These are phyloP conservation scores for Angophora floribunda DNA, from an alignment of 345 rosid species.

Conservation along the genomic window DNA sequence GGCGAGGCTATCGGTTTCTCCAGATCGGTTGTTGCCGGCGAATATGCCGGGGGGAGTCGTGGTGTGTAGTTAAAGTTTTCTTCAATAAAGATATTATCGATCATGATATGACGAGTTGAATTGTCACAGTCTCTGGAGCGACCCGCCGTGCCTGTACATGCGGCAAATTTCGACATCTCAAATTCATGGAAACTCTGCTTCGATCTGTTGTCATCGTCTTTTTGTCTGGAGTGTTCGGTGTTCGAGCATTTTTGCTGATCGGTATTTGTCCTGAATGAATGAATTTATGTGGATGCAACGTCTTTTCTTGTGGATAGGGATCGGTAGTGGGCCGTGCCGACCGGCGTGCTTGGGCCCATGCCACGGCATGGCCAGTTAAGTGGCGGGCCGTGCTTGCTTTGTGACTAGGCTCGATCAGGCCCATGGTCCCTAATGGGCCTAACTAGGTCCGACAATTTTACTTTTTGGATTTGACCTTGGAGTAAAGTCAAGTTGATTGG, in stretches of 20 bases:
- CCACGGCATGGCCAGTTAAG: fast-evolving
- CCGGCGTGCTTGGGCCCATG: fast-evolving
- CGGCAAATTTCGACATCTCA: fast-evolving
- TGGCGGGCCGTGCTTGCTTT: neutral
- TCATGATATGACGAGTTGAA: neutral
- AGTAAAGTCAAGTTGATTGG: neutral
- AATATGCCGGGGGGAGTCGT: neutral
- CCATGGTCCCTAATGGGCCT: no score
- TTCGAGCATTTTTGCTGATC: no score
- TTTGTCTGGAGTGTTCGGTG: neutral
- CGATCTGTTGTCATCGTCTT: neutral
- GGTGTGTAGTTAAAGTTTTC: neutral
- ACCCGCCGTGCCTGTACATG: neutral
- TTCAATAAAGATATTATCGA: no score
- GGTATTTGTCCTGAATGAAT: no score
- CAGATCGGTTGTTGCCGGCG: fast-evolving
- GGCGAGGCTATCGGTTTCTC: fast-evolving
- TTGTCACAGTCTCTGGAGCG: fast-evolving
- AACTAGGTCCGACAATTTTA: neutral
- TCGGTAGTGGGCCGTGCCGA: fast-evolving
- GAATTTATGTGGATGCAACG: neutral
- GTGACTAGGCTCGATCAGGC: fast-evolving
- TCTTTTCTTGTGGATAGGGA: neutral
- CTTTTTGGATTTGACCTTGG: no score
- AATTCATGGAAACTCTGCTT: neutral